Evolutionary conservation across 805 yeast genomes (phyloP).

Genomic region (Maudiozyma bulderi): DNA sequence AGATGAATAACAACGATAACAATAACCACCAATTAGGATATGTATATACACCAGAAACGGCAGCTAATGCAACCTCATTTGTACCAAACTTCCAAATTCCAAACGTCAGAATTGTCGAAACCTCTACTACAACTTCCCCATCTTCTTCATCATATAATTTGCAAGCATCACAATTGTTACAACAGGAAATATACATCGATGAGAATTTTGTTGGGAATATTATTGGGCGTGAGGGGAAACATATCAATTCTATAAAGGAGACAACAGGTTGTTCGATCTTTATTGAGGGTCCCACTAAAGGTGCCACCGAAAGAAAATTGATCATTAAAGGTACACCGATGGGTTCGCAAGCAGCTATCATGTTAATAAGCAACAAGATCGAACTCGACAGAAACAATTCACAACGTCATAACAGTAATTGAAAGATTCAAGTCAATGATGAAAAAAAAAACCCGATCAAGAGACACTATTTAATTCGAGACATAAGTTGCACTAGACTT

Average conservation of each 20-base stretch:
- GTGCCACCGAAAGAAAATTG: conserved; percentile 48
- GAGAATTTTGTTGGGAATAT: conserved; percentile 72
- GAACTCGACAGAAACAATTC: conserved; percentile 50
- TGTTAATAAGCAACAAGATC: conserved; percentile 61
- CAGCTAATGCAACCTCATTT: conserved; percentile 20
- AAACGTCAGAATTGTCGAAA: conserved; percentile 19
- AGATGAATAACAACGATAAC: background rate
- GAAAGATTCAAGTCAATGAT: background rate
- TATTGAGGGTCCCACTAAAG: conserved; percentile 51
- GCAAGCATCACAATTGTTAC: conserved; percentile 21
- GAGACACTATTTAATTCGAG: too few species aligned
- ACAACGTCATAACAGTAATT: background rate
- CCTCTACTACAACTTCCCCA: conserved; percentile 18
- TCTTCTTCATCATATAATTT: too few species aligned
- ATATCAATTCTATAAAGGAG: conserved; percentile 66
- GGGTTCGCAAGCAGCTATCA: conserved; percentile 64
- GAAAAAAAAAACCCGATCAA: background rate
- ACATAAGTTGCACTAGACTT: too few species aligned
- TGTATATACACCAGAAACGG: conserved; percentile 20
- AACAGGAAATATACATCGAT: conserved; percentile 68
- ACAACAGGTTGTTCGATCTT: conserved; percentile 67
- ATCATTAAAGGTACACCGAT: conserved; percentile 58
- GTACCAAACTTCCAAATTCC: conserved; percentile 21
- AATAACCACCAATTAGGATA: conserved; percentile 1
- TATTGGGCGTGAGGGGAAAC: conserved; percentile 80